Conservation (phyloP, 2,329 filamentous ascomycete genomes). For the Arthroderma uncinatum region DNA sequence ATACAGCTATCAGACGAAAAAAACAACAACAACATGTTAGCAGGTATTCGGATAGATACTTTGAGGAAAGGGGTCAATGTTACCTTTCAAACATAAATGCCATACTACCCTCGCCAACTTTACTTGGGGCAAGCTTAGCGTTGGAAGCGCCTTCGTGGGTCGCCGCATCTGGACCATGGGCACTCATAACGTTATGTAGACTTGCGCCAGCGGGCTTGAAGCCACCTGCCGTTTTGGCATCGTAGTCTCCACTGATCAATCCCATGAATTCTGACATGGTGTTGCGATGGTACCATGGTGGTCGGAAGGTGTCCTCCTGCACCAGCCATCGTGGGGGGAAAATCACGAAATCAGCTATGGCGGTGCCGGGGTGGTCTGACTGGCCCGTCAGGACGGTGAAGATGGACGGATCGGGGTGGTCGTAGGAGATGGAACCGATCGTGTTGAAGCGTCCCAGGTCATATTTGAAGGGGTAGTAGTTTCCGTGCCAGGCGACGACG, state of each 20-base stretch:
- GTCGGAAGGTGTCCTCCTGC: slow-evolving; percentile 49
- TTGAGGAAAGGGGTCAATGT: slow-evolving; percentile 1
- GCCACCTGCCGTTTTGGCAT: slow-evolving; percentile 46
- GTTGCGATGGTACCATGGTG: slow-evolving; percentile 55
- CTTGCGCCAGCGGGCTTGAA: slow-evolving; percentile 52
- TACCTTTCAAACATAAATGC: slow-evolving; percentile 55
- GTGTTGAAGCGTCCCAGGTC: slow-evolving; percentile 66
- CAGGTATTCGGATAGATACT: neutral
- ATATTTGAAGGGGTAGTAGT: slow-evolving; percentile 73
- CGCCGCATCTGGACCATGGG: slow-evolving; percentile 49
- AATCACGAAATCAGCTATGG: slow-evolving; percentile 55
- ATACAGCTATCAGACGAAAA: slow-evolving; percentile 36
- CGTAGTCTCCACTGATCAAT: slow-evolving; percentile 50
- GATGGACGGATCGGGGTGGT: slow-evolving; percentile 69
- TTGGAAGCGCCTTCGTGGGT: slow-evolving; percentile 47
- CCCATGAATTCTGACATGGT: slow-evolving; percentile 58
- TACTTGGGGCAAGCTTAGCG: slow-evolving; percentile 43
- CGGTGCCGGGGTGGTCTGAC: slow-evolving; percentile 48
- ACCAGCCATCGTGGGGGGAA: slow-evolving; percentile 56
- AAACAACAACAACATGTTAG: too few species aligned
- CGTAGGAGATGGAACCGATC: slow-evolving; percentile 60
- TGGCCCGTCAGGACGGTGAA: slow-evolving; percentile 56
- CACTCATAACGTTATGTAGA: slow-evolving; percentile 62
- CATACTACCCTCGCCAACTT: slow-evolving; percentile 50
- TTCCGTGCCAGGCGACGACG: slow-evolving; percentile 70